These are phyloP conservation scores for Turritis glabra DNA, from an alignment of 345 rosid genomes.

Conservation along the genomic window DNA sequence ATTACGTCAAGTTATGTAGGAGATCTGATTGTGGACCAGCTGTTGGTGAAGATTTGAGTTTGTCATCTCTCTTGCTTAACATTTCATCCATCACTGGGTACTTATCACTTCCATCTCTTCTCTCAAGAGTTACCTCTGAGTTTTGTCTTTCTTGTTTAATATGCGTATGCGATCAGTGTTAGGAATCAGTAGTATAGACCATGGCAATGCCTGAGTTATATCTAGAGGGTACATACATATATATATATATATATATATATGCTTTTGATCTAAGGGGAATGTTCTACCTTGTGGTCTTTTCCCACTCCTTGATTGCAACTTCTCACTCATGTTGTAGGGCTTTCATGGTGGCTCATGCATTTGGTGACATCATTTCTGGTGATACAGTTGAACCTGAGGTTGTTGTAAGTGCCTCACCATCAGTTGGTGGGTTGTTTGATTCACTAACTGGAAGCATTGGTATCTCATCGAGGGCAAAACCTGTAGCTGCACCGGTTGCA, in stretches of 20 bases:
- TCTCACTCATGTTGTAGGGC: slow-evolving; percentile 51
- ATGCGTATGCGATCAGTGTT: background rate
- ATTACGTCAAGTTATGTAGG: slow-evolving; percentile 51
- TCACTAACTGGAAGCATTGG: slow-evolving; percentile 97
- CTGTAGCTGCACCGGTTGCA: slow-evolving; percentile 74
- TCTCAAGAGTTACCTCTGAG: slow-evolving; percentile 1
- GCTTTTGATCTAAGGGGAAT: no score
- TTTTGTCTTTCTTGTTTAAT: background rate
- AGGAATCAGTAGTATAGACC: background rate
- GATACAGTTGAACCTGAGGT: slow-evolving; percentile 87
- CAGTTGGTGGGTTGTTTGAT: slow-evolving; percentile 92
- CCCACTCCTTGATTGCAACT: slow-evolving; percentile 1
- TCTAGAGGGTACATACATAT: background rate
- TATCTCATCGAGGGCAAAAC: slow-evolving; percentile 84
- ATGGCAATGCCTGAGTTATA: no score
- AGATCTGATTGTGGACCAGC: slow-evolving; percentile 85
- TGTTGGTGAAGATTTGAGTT: slow-evolving; percentile 60
- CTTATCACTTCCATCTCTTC: slow-evolving; percentile 46
- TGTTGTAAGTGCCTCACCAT: slow-evolving; percentile 65
- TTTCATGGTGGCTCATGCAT: slow-evolving; percentile 81
- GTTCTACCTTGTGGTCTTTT: background rate
- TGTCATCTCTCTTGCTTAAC: slow-evolving; percentile 83
- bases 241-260: background rate
- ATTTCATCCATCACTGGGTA: slow-evolving; percentile 97
- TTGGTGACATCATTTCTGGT: slow-evolving; percentile 80